phyloP scores from a whole-genome alignment of 176 grass and related monocot species.

The Oryza glumipatula region DNA sequence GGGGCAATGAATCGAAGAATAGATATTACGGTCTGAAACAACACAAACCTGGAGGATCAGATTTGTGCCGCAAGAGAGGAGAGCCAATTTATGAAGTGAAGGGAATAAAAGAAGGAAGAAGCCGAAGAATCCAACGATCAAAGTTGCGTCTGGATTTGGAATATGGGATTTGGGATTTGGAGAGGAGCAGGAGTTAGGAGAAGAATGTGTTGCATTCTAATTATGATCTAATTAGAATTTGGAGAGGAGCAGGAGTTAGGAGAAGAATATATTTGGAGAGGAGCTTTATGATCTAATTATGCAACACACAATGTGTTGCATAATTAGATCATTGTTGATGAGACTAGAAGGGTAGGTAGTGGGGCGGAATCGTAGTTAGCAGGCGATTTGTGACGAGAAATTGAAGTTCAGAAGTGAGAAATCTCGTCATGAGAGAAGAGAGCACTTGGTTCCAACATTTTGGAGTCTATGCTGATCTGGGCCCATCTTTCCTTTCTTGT shows the following conservation, averaged over 20 bases:
- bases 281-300: too few species aligned
- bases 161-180: neutral
- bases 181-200: neutral
- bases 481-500: neutral
- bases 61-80: neutral
- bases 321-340: neutral
- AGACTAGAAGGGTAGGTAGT: constrained; percentile 6
- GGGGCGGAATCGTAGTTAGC: neutral
- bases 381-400: neutral
- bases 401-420: neutral
- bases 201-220: neutral
- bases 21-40: neutral
- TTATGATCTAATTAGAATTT: too few species aligned
- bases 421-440: neutral
- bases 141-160: neutral
- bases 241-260: too few species aligned
- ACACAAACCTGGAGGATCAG: neutral
- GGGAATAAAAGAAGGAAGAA: neutral
- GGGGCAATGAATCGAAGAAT: too few species aligned
- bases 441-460: constrained; percentile 22
- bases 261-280: too few species aligned
- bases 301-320: too few species aligned
- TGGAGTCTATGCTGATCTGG: neutral
- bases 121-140: neutral
- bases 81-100: neutral